Evolutionary conservation across 164 flowering plant genomes (phyloP).

Genomic region (Litsea cubeba): DNA sequence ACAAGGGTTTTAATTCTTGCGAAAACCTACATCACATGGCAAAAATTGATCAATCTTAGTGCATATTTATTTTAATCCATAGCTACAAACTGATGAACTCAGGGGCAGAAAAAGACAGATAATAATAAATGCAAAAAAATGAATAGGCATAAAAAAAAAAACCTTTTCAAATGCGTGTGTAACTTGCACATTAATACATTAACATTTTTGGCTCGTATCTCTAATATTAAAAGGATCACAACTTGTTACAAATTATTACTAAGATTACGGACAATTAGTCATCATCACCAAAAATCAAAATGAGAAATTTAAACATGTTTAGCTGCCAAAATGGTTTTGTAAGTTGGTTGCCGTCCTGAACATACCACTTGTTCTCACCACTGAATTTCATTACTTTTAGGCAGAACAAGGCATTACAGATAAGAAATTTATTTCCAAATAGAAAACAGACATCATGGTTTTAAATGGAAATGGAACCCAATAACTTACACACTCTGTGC

Average conservation of each 20-base stretch:
- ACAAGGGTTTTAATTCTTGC: slow-evolving; percentile 62
- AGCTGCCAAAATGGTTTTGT: too few species aligned
- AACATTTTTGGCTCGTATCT: neutral
- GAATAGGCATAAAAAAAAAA: neutral
- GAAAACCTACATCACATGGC: slow-evolving; percentile 43
- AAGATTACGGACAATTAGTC: neutral
- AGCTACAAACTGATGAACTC: neutral
- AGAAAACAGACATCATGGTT: too few species aligned
- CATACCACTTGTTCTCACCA: too few species aligned
- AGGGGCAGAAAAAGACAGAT: neutral
- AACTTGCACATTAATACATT: neutral
- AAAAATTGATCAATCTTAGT: neutral
- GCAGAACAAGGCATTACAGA: too few species aligned
- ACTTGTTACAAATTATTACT: neutral
- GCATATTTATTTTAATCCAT: neutral
- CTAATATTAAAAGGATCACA: too few species aligned
- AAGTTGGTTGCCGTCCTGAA: too few species aligned
- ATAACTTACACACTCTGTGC: neutral
- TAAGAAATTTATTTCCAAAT: too few species aligned
- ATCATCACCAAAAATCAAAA: neutral
- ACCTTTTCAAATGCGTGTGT: neutral
- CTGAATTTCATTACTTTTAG: too few species aligned
- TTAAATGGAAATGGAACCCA: neutral
- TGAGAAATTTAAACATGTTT: too few species aligned
- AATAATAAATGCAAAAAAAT: neutral